Base-by-base conservation (phyloP, 306 rosid genomes). In the Hylodesmum podocarpum region DNA sequence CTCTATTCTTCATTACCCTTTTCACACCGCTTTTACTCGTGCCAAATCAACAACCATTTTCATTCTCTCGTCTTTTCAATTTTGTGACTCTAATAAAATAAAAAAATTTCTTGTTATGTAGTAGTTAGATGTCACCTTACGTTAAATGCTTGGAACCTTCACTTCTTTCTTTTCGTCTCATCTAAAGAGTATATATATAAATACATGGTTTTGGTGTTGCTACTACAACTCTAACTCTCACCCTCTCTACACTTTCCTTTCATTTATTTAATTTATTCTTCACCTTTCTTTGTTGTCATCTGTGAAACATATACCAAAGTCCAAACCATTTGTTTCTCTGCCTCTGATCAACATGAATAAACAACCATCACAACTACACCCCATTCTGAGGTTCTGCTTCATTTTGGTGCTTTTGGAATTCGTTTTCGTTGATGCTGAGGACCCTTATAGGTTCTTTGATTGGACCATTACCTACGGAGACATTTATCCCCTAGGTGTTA, bases 391-490 rank as follows among this genome's bases (percentile, higher is more conserved):
- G 13, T 77, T 87, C 1, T 78, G 73, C 53, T 78, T 76, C 2
- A 18, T 79, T 5, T 74, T 81, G 31, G 33, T 83, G 50, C 8
- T 73, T n/a, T 6, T 85, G 46, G 66, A 78, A 0, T 4, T 77
- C 5, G 78, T 49, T 11, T 63, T 15, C 0, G 82, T 76, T 53
- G 18, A 57, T 59, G 85, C 86, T 0, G 97, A 91, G 10, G 91
- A 85, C 11, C 97, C 97, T 51, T 90, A 88, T 66, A 73, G 93
- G 24, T 91, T 84, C 86, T 89, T 93, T 34, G 87, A 93, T 49
- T 93, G 95, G 96, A 93, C 57, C 29, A 43, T 93, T 2, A 91
- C 95, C 40, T 93, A 93, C 5, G 95, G 97, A 0, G 89, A 89
- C 64, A 86, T 93, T n/a, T 90, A 89, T 72, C 97, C 97, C 0